Evolutionary conservation across 2,329 filamentous ascomycete species (phyloP).

Genomic region (Fusarium anthophilum): DNA sequence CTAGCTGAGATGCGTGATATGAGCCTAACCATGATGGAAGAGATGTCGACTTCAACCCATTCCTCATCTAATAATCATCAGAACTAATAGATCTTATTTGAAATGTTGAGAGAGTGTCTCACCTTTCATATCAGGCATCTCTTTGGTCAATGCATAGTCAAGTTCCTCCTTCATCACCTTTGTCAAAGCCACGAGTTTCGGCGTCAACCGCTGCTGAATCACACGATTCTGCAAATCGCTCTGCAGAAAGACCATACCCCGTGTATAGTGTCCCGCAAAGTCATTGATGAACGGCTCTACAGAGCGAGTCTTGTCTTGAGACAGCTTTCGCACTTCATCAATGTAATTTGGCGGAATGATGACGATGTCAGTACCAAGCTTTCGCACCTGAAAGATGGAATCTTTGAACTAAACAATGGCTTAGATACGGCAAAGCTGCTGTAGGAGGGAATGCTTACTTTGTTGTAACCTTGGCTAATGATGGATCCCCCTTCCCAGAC

Average conservation of each 20-base stretch:
- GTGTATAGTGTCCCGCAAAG: neutral
- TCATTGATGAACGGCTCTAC: neutral
- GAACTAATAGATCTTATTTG: accelerated
- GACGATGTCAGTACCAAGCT: neutral
- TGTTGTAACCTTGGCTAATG: neutral
- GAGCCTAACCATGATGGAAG: neutral
- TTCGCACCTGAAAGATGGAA: neutral
- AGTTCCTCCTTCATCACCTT: neutral
- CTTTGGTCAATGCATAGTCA: neutral
- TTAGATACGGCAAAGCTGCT: accelerated
- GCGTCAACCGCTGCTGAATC: neutral
- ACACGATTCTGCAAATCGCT: neutral
- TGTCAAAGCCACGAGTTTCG: neutral
- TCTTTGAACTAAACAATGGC: neutral
- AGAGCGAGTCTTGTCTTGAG: neutral
- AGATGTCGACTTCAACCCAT: neutral
- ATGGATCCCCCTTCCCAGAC: neutral
- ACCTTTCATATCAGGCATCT: neutral
- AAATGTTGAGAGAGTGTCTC: accelerated
- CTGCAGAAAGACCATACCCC: neutral
- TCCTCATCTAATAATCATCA: neutral
- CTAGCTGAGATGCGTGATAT: neutral
- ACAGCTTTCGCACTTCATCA: neutral
- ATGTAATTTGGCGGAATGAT: neutral
- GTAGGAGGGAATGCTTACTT: neutral